A percentile compares a stretch with the other conserved stretches of the same genome.
phyloP scores from a whole-genome alignment of 345 rosid genomes.

The Salix purpurea region DNA sequence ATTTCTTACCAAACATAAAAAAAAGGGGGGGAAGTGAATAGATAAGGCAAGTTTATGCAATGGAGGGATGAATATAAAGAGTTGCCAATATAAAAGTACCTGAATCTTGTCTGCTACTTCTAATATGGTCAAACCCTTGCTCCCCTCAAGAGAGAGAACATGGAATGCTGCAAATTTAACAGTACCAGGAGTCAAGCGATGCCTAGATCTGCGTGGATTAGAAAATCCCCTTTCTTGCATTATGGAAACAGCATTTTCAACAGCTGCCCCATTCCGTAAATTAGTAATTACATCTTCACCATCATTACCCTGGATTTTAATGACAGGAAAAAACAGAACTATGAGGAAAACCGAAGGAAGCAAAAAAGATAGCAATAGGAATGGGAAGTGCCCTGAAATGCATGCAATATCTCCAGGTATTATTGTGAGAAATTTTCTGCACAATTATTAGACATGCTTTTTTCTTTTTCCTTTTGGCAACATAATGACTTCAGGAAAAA shows the following conservation, averaged over 20 bases:
- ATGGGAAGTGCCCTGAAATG: neutral
- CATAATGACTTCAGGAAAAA: neutral
- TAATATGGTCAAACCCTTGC: constrained; percentile 69
- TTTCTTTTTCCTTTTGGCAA: neutral
- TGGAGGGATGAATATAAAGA: neutral
- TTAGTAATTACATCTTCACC: constrained; percentile 63
- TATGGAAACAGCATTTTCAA: constrained; percentile 72
- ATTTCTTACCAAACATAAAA: constrained; percentile 43
- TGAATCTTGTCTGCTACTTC: constrained; percentile 91
- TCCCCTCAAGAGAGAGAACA: constrained; percentile 72
- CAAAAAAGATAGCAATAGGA: neutral
- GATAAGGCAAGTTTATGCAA: neutral
- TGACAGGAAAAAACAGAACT: neutral
- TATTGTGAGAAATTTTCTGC: neutral
- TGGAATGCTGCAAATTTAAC: constrained; percentile 94
- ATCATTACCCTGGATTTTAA: constrained; percentile 47
- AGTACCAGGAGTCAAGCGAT: constrained; percentile 90
- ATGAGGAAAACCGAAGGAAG: neutral
- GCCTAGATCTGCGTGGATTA: constrained; percentile 74
- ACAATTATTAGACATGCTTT: neutral
- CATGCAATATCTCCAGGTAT: neutral
- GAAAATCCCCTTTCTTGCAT: constrained; percentile 85
- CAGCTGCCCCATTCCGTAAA: constrained; percentile 75
- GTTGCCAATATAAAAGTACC: constrained; percentile 36
- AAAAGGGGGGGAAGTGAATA: neutral